These are phyloP conservation scores for Cordyceps javanica DNA, from an alignment of 2,329 filamentous ascomycete species.

Conservation along the genomic window DNA sequence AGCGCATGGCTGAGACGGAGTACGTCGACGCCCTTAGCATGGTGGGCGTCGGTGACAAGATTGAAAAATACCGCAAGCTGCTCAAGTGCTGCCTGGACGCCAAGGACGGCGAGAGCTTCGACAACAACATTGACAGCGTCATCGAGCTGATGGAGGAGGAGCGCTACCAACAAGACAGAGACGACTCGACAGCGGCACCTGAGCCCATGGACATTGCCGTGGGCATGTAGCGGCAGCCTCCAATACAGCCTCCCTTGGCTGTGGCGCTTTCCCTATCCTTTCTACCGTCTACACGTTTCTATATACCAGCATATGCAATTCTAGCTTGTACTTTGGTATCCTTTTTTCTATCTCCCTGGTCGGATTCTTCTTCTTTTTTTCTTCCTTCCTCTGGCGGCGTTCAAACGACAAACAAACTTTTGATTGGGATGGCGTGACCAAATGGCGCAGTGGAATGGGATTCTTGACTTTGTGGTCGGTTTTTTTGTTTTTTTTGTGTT, in stretches of 20 bases:
- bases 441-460: not conserved
- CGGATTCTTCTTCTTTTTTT: not conserved
- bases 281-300: not conserved
- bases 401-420: not conserved
- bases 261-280: not conserved
- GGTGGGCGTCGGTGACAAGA: conserved; percentile 66
- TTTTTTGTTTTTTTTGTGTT: not conserved
- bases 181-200: conserved; percentile 23
- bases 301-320: conserved; percentile 10
- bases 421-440: not conserved
- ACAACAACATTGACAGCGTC: conserved; percentile 55
- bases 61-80: conserved; percentile 65
- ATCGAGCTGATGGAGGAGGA: conserved; percentile 61
- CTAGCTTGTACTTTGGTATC: not conserved
- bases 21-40: conserved; percentile 63
- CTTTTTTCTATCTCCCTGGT: not conserved
- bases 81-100: conserved; percentile 63
- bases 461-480: not conserved
- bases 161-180: conserved; percentile 37
- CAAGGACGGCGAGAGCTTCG: conserved; percentile 61
- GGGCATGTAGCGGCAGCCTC: not conserved
- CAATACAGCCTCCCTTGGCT: not conserved
- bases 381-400: not conserved
- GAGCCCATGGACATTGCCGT: conserved; percentile 22
- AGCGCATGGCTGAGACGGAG: conserved; percentile 56